A percentile compares a stretch with the other conserved stretches of the same genome.
Conservation (phyloP, 2,329 filamentous ascomycete species). For the Herpotrichia juniperi region DNA sequence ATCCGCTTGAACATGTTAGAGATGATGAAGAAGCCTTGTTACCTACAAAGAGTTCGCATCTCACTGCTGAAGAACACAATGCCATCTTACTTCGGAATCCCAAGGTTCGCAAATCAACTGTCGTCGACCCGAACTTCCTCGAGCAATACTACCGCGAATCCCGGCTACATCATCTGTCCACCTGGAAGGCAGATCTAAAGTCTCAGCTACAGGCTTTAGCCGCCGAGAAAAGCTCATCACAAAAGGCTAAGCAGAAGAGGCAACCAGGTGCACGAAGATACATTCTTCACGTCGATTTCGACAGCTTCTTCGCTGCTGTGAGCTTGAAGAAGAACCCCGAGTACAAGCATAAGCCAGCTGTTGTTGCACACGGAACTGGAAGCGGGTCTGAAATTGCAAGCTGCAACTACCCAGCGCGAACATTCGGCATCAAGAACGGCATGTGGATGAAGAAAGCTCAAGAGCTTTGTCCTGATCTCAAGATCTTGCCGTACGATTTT, state of each 20-base stretch:
- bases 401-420: conserved; percentile 91
- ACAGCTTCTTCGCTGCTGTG: conserved; percentile 97
- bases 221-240: conserved; percentile 66
- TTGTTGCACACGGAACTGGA: conserved; percentile 85
- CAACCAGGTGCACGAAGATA: conserved; percentile 74
- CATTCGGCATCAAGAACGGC: conserved; percentile 89
- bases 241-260: conserved; percentile 59
- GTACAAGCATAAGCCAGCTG: conserved; percentile 77
- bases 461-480: conserved; percentile 82
- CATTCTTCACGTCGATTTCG: conserved; percentile 95
- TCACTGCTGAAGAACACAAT: conserved; percentile 95
- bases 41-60: conserved; percentile 19
- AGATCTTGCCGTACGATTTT: conserved; percentile 95
- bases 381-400: conserved; percentile 93
- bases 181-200: conserved; percentile 96
- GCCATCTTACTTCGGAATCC: conserved; percentile 83
- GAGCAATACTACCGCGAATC: conserved; percentile 96
- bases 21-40: conserved; percentile 11
- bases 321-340: conserved; percentile 81
- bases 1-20: not conserved
- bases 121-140: conserved; percentile 90
- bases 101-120: conserved; percentile 83
- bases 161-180: conserved; percentile 89
- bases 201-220: conserved; percentile 83
- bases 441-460: conserved; percentile 99